Evolutionary conservation across 495 filamentous ascomycete genomes (phyloP), one percentile per base, ranked within the genome.

Genomic region (Hypoxylon fuscum): DNA sequence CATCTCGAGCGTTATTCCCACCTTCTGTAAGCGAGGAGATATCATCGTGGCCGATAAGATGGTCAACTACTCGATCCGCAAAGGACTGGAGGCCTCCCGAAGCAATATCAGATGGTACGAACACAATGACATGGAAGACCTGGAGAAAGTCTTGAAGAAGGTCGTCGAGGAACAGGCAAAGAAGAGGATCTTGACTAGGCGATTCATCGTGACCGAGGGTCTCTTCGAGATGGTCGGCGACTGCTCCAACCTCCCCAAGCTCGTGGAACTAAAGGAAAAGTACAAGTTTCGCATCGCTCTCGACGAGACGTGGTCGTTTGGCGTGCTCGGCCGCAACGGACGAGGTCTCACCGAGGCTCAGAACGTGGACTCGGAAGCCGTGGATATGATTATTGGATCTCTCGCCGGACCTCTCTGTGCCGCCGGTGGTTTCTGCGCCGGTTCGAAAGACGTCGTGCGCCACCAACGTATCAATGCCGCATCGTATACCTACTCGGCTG

Each of bases 251-350:
- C 74, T 99, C 56, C 93, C 93, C 3, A 90, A 86, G 67, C 83
- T 98, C 63, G 90, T 96, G 79, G 96, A 96, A 68, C 81, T 98
- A 64, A 95, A 96, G 74, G 84, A 91, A 57, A 88, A 89, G 68
- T 96, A 97, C 82, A 98, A 97, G 78, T 98, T 97, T 81, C 92
- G 95, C 61, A 82, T 98, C 27, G 96, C 98, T 56, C 87, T 98
- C 15, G 95, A 98, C 74, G 95, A 98, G 77, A 96, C 93, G 4
- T 95, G 91, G 86, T 96, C 92, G 2, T 98, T 97, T 72, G 96
- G 93, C 50, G 89, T 97, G 17, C 85, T 98, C 15, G 95, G 95
- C 18, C 83, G 92, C 44, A 96, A 90, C 32, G 96, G 96, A 25
- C 86, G 92, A 32, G 95, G 95, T 48, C 77, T 97, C 21, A 98